Conservation (phyloP, 345 rosid species). For the Brassica incana region DNA sequence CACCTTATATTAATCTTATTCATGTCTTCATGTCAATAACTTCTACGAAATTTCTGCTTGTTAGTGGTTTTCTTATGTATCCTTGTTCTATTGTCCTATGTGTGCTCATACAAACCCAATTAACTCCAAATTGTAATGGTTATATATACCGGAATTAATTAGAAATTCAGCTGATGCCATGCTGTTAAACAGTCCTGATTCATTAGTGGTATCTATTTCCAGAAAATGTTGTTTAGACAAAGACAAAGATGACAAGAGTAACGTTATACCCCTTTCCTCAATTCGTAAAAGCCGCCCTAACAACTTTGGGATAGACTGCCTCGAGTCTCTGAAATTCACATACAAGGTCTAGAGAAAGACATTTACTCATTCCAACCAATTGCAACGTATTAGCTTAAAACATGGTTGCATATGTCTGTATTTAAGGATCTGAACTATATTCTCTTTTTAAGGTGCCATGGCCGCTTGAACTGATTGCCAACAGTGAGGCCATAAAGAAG, state of each 20-base stretch:
- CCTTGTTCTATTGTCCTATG: conserved; percentile 13
- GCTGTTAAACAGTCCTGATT: conserved; percentile 78
- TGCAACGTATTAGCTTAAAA: conserved; percentile 17
- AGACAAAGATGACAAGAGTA: conserved; percentile 62
- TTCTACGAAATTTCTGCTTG: neutral
- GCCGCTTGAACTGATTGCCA: conserved; percentile 97
- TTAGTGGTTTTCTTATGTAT: conserved; percentile 6
- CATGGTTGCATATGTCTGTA: conserved; percentile 13
- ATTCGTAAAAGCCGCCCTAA: conserved; percentile 49
- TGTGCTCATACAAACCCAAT: conserved; percentile 4
- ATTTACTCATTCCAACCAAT: conserved; percentile 23
- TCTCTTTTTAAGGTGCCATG: conserved; percentile 74
- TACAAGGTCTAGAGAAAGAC: conserved; percentile 61
- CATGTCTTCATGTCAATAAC: no score
- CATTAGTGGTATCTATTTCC: conserved; percentile 70
- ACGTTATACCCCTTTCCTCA: conserved; percentile 42
- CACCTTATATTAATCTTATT: no score
- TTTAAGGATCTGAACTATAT: neutral
- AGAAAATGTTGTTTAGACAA: conserved; percentile 49
- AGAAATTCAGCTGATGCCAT: conserved; percentile 89
- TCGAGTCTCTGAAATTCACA: conserved; percentile 73
- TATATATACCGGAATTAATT: conserved; percentile 72
- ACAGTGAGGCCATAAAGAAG: conserved; percentile 79
- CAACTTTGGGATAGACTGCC: conserved; percentile 74
- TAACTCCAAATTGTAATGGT: conserved; percentile 23